A percentile compares a stretch with the other conserved stretches of the same genome.
Evolutionary conservation across 176 grass and related monocot species (phyloP).

Genomic region (Aegilops bicornis): DNA sequence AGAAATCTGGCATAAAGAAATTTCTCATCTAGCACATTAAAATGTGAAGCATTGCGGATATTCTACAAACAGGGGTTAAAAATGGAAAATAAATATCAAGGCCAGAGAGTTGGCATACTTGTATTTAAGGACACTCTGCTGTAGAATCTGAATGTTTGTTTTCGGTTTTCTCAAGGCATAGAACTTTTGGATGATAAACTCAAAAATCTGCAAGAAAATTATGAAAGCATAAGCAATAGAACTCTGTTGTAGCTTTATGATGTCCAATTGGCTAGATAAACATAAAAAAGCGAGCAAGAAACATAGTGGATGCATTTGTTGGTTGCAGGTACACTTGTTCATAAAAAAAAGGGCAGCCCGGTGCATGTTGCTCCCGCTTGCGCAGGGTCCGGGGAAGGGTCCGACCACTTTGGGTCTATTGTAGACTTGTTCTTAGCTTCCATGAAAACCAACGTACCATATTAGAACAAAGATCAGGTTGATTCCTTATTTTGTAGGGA

Average conservation of each 20-base stretch:
- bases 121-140: slow-evolving; percentile 95
- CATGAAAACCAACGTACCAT: not conserved
- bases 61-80: not conserved
- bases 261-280: not conserved
- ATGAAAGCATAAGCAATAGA: slow-evolving; percentile 22
- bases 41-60: not conserved
- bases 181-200: slow-evolving; percentile 95
- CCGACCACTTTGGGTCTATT: too few relatives aligned
- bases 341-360: not conserved
- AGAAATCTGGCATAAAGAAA: not conserved
- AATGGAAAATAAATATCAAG: slow-evolving; percentile 3
- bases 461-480: not conserved
- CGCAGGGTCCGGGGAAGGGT: too few relatives aligned
- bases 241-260: slow-evolving; percentile 10
- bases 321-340: not conserved
- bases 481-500: not conserved
- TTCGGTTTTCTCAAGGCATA: slow-evolving; percentile 99
- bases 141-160: slow-evolving; percentile 99
- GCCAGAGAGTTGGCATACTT: slow-evolving; percentile 64
- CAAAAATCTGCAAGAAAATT: slow-evolving; percentile 78
- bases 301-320: not conserved
- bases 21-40: not conserved
- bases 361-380: too few relatives aligned
- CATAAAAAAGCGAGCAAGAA: slow-evolving; percentile 5
- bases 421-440: not conserved